Base-by-base conservation (phyloP, 2,329 filamentous ascomycete genomes). In the Diaporthe longicolla region DNA sequence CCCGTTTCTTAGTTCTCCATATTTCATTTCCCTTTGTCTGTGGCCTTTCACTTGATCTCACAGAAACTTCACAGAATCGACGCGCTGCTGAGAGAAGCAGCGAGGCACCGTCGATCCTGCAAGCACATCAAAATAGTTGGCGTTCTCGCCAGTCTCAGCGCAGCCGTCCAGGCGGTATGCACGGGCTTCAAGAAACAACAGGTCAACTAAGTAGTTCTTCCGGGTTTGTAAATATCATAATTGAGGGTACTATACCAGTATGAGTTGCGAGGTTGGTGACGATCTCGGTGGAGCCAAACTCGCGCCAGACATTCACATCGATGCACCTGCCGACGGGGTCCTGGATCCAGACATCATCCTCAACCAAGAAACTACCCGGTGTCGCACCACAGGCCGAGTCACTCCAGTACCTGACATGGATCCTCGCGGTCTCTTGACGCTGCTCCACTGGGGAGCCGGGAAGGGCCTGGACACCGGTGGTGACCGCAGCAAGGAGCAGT, bases 391-490 rank as follows among this genome's bases (percentile, higher is more conserved):
- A 66, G 15, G 29, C 29, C 3, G 29, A 24, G 21, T 66, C 45
- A 21, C 6, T 15, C 61, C 61, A 66, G 43, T n/a, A 66, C 11
- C 24, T 66, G 43, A 15, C 61, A 21, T 24, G 24, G 17, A 66
- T 37, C 45, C 45, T 50, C 11, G 19, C 5, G 1, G 29, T 19
- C 8, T 37, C 61, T 35, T 66, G 61, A 26, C 61, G 61, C 61
- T 66, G 29, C 29, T 66, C 61, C 21, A 66, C 21, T 11, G 61
- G 21, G 1, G 61, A 50, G 21, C 61, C 26, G 37, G 37, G 37
- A 13, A 40, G 37, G 37, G 37, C 37, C 45, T 66, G 61, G 19
- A 66, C 61, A n/a, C 61, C 61, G 21, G 61, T 35, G 43, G 45
- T 66, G 45, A 9, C 43, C 19, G 61, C 61, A 24, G 43, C 61